Evolutionary conservation across 169 alveolate species (phyloP).

Genomic region (Plasmodium fragile): DNA sequence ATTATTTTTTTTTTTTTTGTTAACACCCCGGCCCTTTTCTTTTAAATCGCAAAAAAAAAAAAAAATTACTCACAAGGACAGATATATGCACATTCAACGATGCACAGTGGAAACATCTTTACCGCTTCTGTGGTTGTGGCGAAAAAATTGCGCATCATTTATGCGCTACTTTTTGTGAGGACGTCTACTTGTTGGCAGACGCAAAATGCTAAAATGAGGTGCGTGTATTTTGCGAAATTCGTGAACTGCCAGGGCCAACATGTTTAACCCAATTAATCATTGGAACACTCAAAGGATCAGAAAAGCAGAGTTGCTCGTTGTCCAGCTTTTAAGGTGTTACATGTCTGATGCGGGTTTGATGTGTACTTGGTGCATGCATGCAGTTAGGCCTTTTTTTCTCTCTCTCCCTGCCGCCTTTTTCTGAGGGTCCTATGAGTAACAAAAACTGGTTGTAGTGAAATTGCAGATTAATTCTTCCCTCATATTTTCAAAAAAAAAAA

Average conservation of each 20-base stretch:
- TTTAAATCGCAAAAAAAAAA: background rate
- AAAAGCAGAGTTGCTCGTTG: background rate
- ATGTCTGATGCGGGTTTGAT: background rate
- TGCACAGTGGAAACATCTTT: background rate
- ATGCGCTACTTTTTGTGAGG: background rate
- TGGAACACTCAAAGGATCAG: conserved; percentile 10
- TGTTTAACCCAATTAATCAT: conserved; percentile 1
- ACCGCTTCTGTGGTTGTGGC: background rate
- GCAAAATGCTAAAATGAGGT: background rate
- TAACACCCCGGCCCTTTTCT: background rate
- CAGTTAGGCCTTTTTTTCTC: conserved; percentile 19
- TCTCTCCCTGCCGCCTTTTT: background rate
- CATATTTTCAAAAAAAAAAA: background rate
- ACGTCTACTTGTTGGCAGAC: background rate
- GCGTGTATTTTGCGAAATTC: background rate
- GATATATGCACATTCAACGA: background rate
- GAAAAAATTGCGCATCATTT: background rate
- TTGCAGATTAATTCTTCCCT: background rate
- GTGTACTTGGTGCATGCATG: conserved; percentile 24
- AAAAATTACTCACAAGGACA: background rate
- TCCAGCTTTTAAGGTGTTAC: conserved; percentile 3
- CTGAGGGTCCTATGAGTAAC: background rate
- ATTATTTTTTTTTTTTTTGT: too few relatives aligned
- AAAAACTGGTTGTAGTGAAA: background rate
- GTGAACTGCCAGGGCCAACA: background rate